Base-by-base conservation (phyloP, 441 rosid species). In the Capsella rubella region DNA sequence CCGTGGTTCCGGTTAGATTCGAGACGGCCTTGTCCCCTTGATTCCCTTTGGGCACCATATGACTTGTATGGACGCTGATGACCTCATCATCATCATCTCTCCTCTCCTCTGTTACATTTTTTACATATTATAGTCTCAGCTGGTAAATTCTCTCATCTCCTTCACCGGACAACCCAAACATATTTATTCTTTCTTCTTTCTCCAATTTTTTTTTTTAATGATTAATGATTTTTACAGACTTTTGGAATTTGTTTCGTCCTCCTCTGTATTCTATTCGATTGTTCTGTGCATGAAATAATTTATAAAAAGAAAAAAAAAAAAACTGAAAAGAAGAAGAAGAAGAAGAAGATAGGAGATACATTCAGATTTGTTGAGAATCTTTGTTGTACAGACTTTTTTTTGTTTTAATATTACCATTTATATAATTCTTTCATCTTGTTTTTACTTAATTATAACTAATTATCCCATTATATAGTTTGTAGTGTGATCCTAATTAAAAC, bases 1-100 rank as follows among this genome's bases (percentile, higher is more conserved):
- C 97, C 97, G 2, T 91, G 97, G 97, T 75, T 84, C 28, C 83
- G 97, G 80, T 88, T 91, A 40, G 95, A 87, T 71, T 79, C 92
- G 3, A 81, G 82, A 83, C 79, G 79, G 62, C 81, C 92, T 6
- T 91, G 97, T 78, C 97, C 95, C 9, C 82, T 90, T 0, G 97
- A 91, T 70, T 74, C 80, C 0, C 84, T 88, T 8, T 91, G 97
- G 97, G 86, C 87, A 13, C 93, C 95, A 16, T 91, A 86, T 71
- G 95, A 91, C 58, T 81, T 91, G 86, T 87, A 86, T 66, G 87
- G 88, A 54, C 56, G 57, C 42, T 56, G 27, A 56, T 14, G 6
- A 50, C 16, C 13, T 47, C 13, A 15, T 15, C 5, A 15, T 15
- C 5, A 31, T 31, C 31, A 3, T 29, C 32, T 49, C 32, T 21